phyloP scores from a whole-genome alignment of 169 alveolate genomes.

The Plasmodium adleri region DNA sequence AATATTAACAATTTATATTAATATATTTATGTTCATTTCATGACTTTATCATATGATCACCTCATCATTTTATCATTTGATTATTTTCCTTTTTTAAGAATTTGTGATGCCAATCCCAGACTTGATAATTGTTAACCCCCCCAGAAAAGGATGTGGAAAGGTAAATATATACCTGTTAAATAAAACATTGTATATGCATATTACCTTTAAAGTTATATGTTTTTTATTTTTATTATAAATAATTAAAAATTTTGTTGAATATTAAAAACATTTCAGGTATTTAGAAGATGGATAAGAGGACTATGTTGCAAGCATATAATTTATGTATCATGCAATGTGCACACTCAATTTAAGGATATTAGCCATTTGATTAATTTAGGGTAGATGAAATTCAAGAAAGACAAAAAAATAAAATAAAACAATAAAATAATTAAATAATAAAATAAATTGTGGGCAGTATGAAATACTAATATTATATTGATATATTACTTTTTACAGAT shows the following conservation, averaged over 20 bases:
- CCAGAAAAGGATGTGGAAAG: conserved; percentile 76
- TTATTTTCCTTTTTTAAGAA: conserved; percentile 21
- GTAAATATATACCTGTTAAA: conserved; percentile 7
- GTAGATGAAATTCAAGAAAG: conserved; percentile 2
- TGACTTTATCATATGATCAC: too few species aligned
- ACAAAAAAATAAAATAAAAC: neutral
- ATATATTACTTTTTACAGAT: neutral
- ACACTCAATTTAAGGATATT: conserved; percentile 64
- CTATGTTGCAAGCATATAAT: conserved; percentile 44
- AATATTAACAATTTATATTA: too few species aligned
- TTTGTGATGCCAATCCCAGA: conserved; percentile 76
- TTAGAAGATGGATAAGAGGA: conserved; percentile 76
- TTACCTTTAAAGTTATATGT: too few species aligned
- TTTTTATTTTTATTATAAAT: neutral
- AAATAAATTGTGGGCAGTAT: too few species aligned
- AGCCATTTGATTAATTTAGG: conserved; percentile 66
- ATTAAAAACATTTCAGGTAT: conserved; percentile 21
- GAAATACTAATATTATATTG: too few species aligned
- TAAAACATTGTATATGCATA: neutral
- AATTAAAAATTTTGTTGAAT: too few species aligned
- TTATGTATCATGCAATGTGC: conserved; percentile 66
- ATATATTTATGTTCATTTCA: too few species aligned
- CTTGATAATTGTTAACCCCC: conserved; percentile 66
- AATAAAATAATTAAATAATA: too few species aligned
- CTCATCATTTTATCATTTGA: too few species aligned